Evolutionary conservation across 1,284 basidiomycete genomes (phyloP).

Genomic region (Apiotrichum laibachii): DNA sequence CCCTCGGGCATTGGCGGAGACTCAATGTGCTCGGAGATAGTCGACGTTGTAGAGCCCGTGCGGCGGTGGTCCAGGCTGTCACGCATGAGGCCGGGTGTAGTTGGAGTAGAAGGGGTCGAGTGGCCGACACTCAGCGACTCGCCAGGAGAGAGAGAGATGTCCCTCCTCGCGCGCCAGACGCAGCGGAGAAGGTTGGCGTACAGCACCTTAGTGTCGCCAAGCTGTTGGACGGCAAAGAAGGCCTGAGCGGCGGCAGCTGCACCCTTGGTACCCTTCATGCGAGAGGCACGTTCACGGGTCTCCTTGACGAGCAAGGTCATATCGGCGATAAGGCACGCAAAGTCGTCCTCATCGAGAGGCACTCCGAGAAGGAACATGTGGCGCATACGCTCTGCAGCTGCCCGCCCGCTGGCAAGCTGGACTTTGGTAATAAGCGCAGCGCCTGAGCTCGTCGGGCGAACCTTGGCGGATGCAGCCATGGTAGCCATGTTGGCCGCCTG

Average conservation of each 20-base stretch:
- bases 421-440: conserved; percentile 45
- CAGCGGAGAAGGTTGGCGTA: conserved; percentile 42
- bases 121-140: not conserved
- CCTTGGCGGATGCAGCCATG: conserved; percentile 30
- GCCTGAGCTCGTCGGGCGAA: conserved; percentile 30
- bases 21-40: not conserved
- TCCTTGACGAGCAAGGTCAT: conserved; percentile 40
- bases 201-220: conserved; percentile 42
- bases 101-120: not conserved
- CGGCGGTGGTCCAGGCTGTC: not conserved
- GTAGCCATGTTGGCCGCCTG: conserved; percentile 50
- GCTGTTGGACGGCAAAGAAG: conserved; percentile 40
- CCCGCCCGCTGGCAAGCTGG: conserved; percentile 41
- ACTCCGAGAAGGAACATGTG: conserved; percentile 41
- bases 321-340: conserved; percentile 41
- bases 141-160: not conserved
- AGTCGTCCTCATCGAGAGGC: conserved; percentile 45
- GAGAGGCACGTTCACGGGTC: conserved; percentile 39
- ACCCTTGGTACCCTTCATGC: conserved; percentile 38
- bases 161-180: conserved; percentile 38
- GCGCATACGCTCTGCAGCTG: conserved; percentile 38
- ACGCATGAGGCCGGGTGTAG: not conserved
- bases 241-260: conserved; percentile 38
- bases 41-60: not conserved
- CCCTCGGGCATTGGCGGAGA: not conserved